These are phyloP conservation scores for Calocera viscosa DNA, from an alignment of 768 basidiomycete species.

Conservation along the genomic window DNA sequence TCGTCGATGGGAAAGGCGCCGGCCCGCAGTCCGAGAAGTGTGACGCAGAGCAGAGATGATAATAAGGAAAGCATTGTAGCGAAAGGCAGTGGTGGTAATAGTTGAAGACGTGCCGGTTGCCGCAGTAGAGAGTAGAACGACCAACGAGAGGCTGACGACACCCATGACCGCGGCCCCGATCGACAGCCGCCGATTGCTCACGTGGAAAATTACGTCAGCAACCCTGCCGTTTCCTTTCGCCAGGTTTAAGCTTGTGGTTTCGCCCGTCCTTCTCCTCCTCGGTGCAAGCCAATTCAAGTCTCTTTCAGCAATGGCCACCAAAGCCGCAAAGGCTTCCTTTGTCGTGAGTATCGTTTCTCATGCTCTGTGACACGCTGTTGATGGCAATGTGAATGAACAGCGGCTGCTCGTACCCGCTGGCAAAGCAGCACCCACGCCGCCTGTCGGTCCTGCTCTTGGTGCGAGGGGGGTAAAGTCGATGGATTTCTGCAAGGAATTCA, in stretches of 20 bases:
- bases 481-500: constrained; percentile 99
- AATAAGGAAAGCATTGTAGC: not conserved
- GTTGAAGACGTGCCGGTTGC: too few relatives aligned
- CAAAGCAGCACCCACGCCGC: constrained; percentile 90
- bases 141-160: not conserved
- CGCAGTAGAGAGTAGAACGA: not conserved
- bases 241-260: not conserved
- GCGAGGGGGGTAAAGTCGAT: constrained; percentile 97
- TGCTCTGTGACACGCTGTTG: constrained; percentile 15
- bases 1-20: not conserved
- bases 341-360: constrained; percentile 43
- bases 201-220: not conserved
- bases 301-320: constrained; percentile 42
- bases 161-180: not conserved
- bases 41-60: not conserved
- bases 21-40: not conserved
- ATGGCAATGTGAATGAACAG: constrained; percentile 29
- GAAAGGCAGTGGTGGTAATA: not conserved
- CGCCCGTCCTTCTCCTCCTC: not conserved
- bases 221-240: not conserved
- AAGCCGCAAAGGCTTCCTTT: constrained; percentile 54
- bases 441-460: constrained; percentile 93
- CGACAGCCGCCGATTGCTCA: not conserved
- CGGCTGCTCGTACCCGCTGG: constrained; percentile 82
- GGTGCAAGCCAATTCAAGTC: not conserved